Conservation (phyloP, 257 asterid genomes). For the Nyctanthes arbortristis region DNA sequence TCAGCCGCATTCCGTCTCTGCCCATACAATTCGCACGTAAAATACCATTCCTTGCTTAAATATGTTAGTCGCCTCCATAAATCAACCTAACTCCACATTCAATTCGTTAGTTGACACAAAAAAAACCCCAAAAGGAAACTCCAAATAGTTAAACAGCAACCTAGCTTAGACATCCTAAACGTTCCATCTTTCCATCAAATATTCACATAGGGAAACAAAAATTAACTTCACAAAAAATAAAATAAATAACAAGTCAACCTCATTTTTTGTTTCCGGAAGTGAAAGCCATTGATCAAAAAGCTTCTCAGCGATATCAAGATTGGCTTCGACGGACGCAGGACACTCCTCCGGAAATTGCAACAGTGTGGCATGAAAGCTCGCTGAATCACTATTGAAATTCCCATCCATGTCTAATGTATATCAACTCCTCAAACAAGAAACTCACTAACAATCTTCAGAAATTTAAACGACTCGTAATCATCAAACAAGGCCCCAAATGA, state of each 20-base stretch:
- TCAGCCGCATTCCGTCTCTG: conserved; percentile 15
- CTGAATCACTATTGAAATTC: conserved; percentile 82
- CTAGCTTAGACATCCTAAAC: background rate
- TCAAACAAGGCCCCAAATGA: conserved; percentile 38
- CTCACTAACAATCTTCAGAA: conserved; percentile 31
- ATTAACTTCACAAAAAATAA: background rate
- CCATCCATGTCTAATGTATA: conserved; percentile 61
- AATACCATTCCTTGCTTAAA: conserved; percentile 2
- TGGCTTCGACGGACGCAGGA: conserved; percentile 75
- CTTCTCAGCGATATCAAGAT: conserved; percentile 76
- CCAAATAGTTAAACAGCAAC: conserved; percentile 19
- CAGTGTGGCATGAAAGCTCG: conserved; percentile 78
- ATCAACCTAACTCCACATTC: conserved; percentile 5
- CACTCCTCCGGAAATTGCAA: conserved; percentile 93
- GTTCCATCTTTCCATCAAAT: background rate
- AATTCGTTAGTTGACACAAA: background rate
- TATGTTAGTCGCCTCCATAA: background rate
- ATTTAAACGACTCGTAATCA: conserved; percentile 31
- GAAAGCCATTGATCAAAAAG: conserved; percentile 97
- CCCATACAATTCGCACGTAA: conserved; percentile 20
- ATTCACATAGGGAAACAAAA: background rate
- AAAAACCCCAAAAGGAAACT: background rate
- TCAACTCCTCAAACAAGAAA: conserved; percentile 22
- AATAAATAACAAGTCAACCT: conserved; percentile 50
- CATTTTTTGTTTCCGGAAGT: conserved; percentile 67